Evolutionary conservation across 768 basidiomycete genomes (phyloP), one percentile per base, ranked within the genome.

Genomic region (Mycena rebaudengoi): DNA sequence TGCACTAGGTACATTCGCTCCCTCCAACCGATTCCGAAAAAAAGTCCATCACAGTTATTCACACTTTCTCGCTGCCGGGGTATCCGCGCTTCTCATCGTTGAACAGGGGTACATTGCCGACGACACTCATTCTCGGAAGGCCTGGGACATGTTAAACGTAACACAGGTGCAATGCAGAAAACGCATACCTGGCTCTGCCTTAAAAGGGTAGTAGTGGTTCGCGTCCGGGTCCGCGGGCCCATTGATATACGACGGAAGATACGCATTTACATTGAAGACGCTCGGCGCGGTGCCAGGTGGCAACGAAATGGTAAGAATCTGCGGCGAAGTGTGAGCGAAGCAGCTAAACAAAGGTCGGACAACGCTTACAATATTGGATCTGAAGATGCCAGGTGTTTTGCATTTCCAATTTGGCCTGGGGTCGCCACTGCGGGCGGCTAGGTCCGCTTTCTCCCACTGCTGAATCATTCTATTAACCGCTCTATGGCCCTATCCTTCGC

Each of bases 191-290:
- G 58, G 58, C 53, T 60, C 64, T 14, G 37, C 68, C 65, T 77
- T 60, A 63, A 67, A 70, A 52, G 74, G 50, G 54, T 71, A 68
- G 70, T 77, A 69, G 73, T 74, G 74, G 68, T 74, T 70, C 10
- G 67, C 66, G 13, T 70, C 64, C 41, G 75, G 67, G 50, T 84
- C 82, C 10, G 68, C 45, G 13, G 79, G 77, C 2, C 71, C 72
- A 54, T 80, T 79, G 53, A 86, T 76, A 61, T 83, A 79, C 7
- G 83, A 76, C 10, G 86, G 85, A 20, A 83, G 74, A 65, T 71
- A 74, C 7, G 79, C 78, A 32, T 80, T 76, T 4, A 78, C 78
- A 61, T 82, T 78, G 69, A 84, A 86, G 18, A 69, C 60, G 30
- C 81, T 72, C 5, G 75, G 68, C 14, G 66, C 69, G 29, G 68